Conservation (phyloP, 371 early-diverging fungal genomes). For the Actinomortierella wolfii region DNA sequence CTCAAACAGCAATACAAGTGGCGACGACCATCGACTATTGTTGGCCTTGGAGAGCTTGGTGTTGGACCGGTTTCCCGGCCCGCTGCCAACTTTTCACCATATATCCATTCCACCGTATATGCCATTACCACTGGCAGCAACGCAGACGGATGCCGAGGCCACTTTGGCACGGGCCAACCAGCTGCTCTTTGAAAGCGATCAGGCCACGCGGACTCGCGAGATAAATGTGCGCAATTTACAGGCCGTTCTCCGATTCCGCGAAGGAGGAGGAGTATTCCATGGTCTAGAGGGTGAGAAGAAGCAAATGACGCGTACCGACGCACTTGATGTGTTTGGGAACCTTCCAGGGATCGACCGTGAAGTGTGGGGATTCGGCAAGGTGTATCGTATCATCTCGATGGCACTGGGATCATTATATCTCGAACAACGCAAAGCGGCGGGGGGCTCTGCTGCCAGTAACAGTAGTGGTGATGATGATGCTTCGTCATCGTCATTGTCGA, state of each 20-base stretch:
- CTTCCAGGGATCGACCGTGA: constrained; percentile 41
- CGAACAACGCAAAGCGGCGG: background rate
- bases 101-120: constrained; percentile 37
- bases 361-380: constrained; percentile 48
- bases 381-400: constrained; percentile 34
- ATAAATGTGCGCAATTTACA: constrained; percentile 53
- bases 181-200: constrained; percentile 42
- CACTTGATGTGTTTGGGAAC: constrained; percentile 11
- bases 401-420: constrained; percentile 25
- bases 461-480: too few species aligned
- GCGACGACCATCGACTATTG: too few species aligned
- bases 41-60: background rate
- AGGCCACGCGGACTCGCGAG: constrained; percentile 46
- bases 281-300: too few species aligned
- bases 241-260: constrained; percentile 30
- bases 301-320: too few species aligned
- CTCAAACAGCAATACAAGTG: too few species aligned
- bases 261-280: constrained; percentile 6
- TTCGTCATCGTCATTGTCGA: too few species aligned
- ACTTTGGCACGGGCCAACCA: background rate
- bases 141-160: too few species aligned
- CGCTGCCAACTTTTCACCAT: constrained; percentile 30
- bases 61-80: constrained; percentile 35
- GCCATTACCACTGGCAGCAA: background rate
- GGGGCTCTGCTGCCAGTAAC: too few species aligned